Evolutionary conservation across 1,139 yeast species (phyloP).

Genomic region (Scheffersomyces insectosa): DNA sequence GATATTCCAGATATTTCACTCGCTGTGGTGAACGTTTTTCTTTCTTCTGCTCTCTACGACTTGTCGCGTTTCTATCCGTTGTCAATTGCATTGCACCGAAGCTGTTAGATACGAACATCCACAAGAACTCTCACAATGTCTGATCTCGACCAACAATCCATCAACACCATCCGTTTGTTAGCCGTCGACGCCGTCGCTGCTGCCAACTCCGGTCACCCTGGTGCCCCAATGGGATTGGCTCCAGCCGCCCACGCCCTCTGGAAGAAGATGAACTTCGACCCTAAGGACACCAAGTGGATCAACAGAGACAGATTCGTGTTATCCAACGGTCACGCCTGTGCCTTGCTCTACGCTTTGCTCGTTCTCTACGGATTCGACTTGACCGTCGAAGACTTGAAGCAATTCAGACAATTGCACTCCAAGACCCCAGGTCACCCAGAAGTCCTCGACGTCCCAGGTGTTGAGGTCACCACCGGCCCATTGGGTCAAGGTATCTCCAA

Average conservation of each 20-base stretch:
- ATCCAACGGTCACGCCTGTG: conserved; percentile 97
- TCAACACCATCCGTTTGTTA: conserved; percentile 87
- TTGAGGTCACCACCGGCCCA: conserved; percentile 98
- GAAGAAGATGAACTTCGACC: conserved; percentile 83
- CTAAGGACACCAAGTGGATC: conserved; percentile 88
- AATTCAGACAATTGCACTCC: conserved; percentile 88
- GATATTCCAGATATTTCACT: too few relatives aligned
- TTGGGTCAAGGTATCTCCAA: conserved; percentile 97
- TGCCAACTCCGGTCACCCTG: conserved; percentile 99
- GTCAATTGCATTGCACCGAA: too few relatives aligned
- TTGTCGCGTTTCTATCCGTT: too few relatives aligned
- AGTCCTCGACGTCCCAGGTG: conserved; percentile 72
- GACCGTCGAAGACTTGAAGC: conserved; percentile 82
- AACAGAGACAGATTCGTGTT: conserved; percentile 95
- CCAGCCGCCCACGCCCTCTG: conserved; percentile 71
- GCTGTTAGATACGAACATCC: too few relatives aligned
- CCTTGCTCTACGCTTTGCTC: conserved; percentile 81
- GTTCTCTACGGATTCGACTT: conserved; percentile 85
- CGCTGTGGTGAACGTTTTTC: too few relatives aligned
- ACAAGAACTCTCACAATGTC: conserved; percentile 20
- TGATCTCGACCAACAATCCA: conserved; percentile 68
- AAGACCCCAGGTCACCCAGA: conserved; percentile 99
- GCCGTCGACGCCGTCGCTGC: conserved; percentile 86
- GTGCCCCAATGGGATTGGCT: conserved; percentile 98
- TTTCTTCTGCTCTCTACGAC: too few relatives aligned